Evolutionary conservation across 805 yeast species (phyloP), one percentile per base, ranked within the genome.

Genomic region (Lipomyces oligophaga): DNA sequence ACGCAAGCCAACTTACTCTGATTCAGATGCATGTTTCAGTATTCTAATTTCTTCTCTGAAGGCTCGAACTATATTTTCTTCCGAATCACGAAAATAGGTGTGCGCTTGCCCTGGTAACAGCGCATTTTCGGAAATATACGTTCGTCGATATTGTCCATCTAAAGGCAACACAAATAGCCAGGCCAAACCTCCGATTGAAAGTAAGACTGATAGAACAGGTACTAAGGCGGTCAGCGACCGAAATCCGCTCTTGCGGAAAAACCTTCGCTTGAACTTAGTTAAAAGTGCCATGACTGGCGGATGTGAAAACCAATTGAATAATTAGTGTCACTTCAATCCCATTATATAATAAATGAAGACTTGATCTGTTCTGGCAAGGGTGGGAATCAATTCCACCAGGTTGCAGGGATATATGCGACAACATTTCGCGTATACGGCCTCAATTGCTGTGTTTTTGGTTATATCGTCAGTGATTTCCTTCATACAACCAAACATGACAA

Each of bases 21-120:
- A 24, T 54, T 58, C 52, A 27, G 57, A 26, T 39, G 33, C 52
- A 15, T 60, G 55, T 2, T 59, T 56, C 31, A 75, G 61, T 27
- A 49, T 53, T 54, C 72, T 66, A 63, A 78, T 58, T 66, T 81
- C 84, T 34, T 74, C 75, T 49, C 96, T 74, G 61, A 81, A 87
- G 0, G 96, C 98, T 47, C 97, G 72, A 26, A 87, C 77, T 45
- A 84, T 71, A 60, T 89, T 86, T 97, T 97, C 93, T 63, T 93
- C 97, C 33, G 87, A 79, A 61, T 90, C 97, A 45, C 97, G 74
- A 64, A 85, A 93, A 63, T 87, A 88, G 20, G 94, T 81, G 58
- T 82, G 81, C 2, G 93, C 97, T 64, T 93, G 97, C 0, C 95
- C 89, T 5, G 99, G 97, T 85, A 93, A 81, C 63, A 93, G 71